Conservation (phyloP, 371 early-diverging fungal genomes). For the Umbelopsis sp. region DNA sequence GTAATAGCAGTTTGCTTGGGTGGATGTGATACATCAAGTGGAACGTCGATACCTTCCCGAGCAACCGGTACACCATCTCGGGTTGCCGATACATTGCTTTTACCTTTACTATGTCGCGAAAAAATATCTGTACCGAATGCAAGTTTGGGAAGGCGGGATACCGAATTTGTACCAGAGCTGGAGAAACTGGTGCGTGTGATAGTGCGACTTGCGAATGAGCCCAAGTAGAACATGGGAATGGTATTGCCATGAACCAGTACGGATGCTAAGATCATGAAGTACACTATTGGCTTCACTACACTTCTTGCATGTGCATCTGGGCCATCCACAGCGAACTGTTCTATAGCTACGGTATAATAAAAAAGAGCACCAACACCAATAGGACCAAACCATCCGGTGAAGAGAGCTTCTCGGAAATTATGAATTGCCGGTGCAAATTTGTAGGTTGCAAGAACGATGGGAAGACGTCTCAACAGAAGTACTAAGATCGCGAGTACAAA, state of each 20-base stretch:
- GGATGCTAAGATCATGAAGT: constrained; percentile 76
- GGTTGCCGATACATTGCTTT: neutral
- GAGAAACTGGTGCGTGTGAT: constrained; percentile 33
- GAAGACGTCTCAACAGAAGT: constrained; percentile 84
- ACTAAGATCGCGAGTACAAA: constrained; percentile 68
- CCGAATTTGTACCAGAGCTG: neutral
- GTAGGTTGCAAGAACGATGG: constrained; percentile 69
- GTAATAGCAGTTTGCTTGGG: constrained; percentile 37
- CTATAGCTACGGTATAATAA: constrained; percentile 63
- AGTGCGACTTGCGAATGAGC: constrained; percentile 37
- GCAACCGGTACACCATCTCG: neutral
- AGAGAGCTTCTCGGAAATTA: constrained; percentile 79
- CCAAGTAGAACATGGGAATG: constrained; percentile 66
- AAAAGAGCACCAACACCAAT: constrained; percentile 90
- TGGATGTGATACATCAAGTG: neutral
- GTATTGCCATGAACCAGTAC: constrained; percentile 82
- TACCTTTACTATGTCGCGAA: neutral
- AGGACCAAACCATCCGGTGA: constrained; percentile 98
- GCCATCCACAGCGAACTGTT: constrained; percentile 30
- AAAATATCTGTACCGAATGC: constrained; percentile 2
- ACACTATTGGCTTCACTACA: constrained; percentile 64
- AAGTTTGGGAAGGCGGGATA: constrained; percentile 25
- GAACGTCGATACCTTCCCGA: neutral
- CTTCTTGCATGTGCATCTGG: constrained; percentile 33
- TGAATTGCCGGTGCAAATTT: constrained; percentile 69